phyloP scores from a whole-genome alignment of 805 yeast species.

The Kluyveromyces siamensis region DNA sequence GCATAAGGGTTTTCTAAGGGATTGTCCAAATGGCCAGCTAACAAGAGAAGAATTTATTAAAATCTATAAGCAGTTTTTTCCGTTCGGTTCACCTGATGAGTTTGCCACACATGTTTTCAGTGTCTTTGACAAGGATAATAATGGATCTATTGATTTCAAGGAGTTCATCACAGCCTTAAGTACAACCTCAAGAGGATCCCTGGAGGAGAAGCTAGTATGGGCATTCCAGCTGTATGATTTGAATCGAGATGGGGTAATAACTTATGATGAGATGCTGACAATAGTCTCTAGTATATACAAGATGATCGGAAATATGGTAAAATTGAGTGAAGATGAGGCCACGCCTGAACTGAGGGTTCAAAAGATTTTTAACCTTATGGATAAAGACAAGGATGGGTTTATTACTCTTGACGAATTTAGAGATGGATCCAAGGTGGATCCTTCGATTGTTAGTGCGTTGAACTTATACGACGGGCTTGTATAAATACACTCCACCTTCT shows the following conservation, averaged over 20 bases:
- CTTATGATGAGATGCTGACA: slow-evolving; percentile 67
- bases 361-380: slow-evolving; percentile 69
- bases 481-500: slow-evolving; percentile 19
- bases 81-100: slow-evolving; percentile 93
- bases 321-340: slow-evolving; percentile 76
- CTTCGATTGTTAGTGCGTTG: slow-evolving; percentile 65
- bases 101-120: slow-evolving; percentile 83
- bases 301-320: slow-evolving; percentile 94
- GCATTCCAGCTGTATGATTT: slow-evolving; percentile 82
- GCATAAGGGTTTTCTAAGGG: slow-evolving; percentile 93
- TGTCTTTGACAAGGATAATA: slow-evolving; percentile 76
- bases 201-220: slow-evolving; percentile 83
- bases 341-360: slow-evolving; percentile 85
- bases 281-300: slow-evolving; percentile 80
- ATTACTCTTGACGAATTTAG: slow-evolving; percentile 80
- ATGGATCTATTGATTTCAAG: slow-evolving; percentile 80
- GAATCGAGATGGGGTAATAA: slow-evolving; percentile 66
- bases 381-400: slow-evolving; percentile 58
- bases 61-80: slow-evolving; percentile 93
- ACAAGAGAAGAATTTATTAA: slow-evolving; percentile 81
- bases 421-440: slow-evolving; percentile 70
- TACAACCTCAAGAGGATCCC: slow-evolving; percentile 75
- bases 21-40: slow-evolving; percentile 86
- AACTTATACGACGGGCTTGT: slow-evolving; percentile 76
- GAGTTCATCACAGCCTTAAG: slow-evolving; percentile 86